Base-by-base conservation (phyloP, 345 rosid species). In the Anacardium occidentale region DNA sequence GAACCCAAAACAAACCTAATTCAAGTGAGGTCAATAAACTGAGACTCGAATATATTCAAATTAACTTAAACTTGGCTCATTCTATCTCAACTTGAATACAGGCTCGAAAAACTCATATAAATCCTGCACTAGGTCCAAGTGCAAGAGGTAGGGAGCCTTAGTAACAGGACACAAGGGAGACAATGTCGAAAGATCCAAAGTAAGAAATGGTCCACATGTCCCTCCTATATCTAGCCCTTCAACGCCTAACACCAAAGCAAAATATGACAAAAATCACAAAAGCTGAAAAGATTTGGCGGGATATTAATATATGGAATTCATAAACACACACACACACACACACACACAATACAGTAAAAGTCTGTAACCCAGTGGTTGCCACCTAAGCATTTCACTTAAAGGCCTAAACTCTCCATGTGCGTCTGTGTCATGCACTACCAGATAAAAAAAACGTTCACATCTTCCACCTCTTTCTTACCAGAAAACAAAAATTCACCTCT, bases 101-200 rank as follows among this genome's bases (percentile, higher is more conserved):
- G 3, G 32, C 3, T 29, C 3, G 32, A 29, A 29, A 29, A 29
- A 29, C 32, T 29, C n/a, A n/a, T n/a, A n/a, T n/a, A n/a, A n/a
- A n/a, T n/a, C n/a, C n/a, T n/a, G n/a, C n/a, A n/a, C n/a, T n/a
- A n/a, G n/a, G 32, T 29, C 32, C 32, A 29, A 29, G 2, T 29
- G 32, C 32, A 29, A 29, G 32, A 29, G 32, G 3, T 44, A 1
- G 48, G 6, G 50, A 45, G 12, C 15, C 50, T 10, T 13, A 45
- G 50, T 10, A 54, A 54, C 12, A 55, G 25, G 5, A 55, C 26
- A 55, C 9, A 55, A 2, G 25, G 5, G 9, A 7, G 25, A 64
- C 1, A 44, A 55, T 20, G 48, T 73, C 18, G 72, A 64, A 51
- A 74, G 74, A 78, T 78, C 67, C 77, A 64, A 74, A 57, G 44